These are phyloP conservation scores for Pseudocercospora ulei DNA, from an alignment of 2,329 filamentous ascomycete species.

Conservation along the genomic window DNA sequence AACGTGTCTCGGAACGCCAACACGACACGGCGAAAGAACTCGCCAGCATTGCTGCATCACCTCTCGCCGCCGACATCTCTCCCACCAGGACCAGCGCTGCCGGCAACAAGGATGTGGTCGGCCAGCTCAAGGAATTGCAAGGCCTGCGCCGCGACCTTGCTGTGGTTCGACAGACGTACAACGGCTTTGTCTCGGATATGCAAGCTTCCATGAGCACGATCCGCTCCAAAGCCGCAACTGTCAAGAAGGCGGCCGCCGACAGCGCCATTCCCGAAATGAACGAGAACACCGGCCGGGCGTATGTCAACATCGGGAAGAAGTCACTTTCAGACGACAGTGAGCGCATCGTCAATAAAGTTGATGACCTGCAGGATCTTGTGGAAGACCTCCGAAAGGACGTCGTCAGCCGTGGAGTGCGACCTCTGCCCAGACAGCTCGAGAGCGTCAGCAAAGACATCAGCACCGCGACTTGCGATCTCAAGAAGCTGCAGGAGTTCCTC, in stretches of 20 bases:
- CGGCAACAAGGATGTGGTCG: constrained; percentile 39
- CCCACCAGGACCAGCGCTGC: constrained; percentile 29
- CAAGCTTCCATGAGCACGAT: constrained; percentile 77
- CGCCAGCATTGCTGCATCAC: constrained; percentile 52
- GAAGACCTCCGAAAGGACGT: constrained; percentile 97
- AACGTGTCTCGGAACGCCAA: constrained; percentile 81
- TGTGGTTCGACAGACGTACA: constrained; percentile 84
- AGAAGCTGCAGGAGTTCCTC: constrained; percentile 88
- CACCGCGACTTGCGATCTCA: constrained; percentile 70
- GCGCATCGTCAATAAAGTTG: constrained; percentile 78
- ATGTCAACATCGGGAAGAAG: constrained; percentile 81
- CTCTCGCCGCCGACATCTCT: constrained; percentile 33
- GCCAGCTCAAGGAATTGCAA: constrained; percentile 68
- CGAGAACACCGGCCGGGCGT: constrained; percentile 69
- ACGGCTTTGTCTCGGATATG: constrained; percentile 79
- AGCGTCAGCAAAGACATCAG: constrained; percentile 80
- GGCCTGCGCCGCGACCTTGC: constrained; percentile 78
- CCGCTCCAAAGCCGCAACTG: constrained; percentile 66
- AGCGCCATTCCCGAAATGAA: constrained; percentile 61
- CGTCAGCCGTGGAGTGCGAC: constrained; percentile 81
- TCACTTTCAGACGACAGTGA: constrained; percentile 79
- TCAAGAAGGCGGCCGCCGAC: constrained; percentile 66
- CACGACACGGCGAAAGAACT: constrained; percentile 83
- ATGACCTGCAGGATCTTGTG: constrained; percentile 92
- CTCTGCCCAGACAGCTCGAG: constrained; percentile 81